Evolutionary conservation across 306 rosid species (phyloP).

Genomic region (Cucumis melo): DNA sequence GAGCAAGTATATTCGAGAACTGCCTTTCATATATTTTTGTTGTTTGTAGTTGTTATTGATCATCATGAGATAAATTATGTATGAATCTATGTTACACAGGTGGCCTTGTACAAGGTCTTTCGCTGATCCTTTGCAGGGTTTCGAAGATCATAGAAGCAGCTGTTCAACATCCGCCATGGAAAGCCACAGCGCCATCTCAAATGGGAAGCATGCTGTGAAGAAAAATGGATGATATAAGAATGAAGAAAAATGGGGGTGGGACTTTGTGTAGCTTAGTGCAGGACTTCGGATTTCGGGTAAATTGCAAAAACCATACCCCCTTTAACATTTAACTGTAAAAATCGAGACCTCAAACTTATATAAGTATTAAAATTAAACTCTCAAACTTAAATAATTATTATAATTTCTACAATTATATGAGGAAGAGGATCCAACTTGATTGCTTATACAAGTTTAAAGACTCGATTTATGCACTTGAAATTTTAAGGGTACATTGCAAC

Average conservation of each 20-base stretch:
- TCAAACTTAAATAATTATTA: too few species aligned
- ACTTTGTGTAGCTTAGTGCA: not conserved
- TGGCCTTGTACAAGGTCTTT: conserved; percentile 40
- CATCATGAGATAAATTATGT: not conserved
- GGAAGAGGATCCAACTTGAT: too few species aligned
- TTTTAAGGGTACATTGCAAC: too few species aligned
- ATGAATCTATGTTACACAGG: conserved; percentile 9
- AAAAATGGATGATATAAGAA: conserved; percentile 14
- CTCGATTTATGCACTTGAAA: too few species aligned
- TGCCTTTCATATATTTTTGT: not conserved
- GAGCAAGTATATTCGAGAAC: conserved; percentile 24
- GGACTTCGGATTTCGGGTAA: not conserved
- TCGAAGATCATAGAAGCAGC: conserved; percentile 27
- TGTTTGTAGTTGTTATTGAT: not conserved
- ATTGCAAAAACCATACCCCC: too few species aligned
- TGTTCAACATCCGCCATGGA: conserved; percentile 11
- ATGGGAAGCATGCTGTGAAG: conserved; percentile 25
- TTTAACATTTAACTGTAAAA: too few species aligned
- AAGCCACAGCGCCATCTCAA: conserved; percentile 11
- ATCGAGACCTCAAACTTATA: too few species aligned
- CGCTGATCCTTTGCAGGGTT: conserved; percentile 34
- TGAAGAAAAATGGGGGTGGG: not conserved
- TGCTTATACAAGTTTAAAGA: too few species aligned
- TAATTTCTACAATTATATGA: too few species aligned
- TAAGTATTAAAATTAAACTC: too few species aligned